A percentile compares a stretch with the other conserved stretches of the same genome.
phyloP scores from a whole-genome alignment of 2,329 filamentous ascomycete genomes.

The Pseudocercospora cruenta region DNA sequence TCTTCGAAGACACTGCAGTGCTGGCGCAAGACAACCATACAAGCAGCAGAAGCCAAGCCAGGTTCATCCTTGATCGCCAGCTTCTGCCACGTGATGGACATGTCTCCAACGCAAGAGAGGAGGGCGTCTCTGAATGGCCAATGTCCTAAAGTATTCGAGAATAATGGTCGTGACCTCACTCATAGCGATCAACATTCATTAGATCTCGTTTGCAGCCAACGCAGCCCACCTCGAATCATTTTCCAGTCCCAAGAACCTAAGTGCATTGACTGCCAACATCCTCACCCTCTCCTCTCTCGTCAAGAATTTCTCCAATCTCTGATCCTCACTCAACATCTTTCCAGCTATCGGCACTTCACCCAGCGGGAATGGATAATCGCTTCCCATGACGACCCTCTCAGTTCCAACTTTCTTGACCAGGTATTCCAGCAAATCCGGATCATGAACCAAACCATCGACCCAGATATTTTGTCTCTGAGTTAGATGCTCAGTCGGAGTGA shows the following conservation, averaged over 20 bases:
- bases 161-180: too few relatives aligned
- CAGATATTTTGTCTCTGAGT: conserved; percentile 16
- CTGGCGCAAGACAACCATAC: too few relatives aligned
- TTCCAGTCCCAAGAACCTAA: conserved; percentile 13
- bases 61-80: too few relatives aligned
- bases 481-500: conserved; percentile 14
- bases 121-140: not conserved
- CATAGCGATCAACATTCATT: not conserved
- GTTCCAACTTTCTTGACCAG: conserved; percentile 21
- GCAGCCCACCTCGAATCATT: conserved; percentile 12
- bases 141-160: too few relatives aligned
- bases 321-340: conserved; percentile 16
- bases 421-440: conserved; percentile 20
- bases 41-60: too few relatives aligned
- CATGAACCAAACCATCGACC: conserved; percentile 20
- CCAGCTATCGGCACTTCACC: conserved; percentile 16
- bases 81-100: too few relatives aligned
- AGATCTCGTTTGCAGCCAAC: not conserved
- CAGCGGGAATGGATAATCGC: conserved; percentile 20
- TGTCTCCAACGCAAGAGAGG: too few relatives aligned
- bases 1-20: not conserved
- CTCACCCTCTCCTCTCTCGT: conserved; percentile 10
- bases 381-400: conserved; percentile 19
- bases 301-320: conserved; percentile 10
- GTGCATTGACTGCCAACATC: conserved; percentile 16